Conservation (phyloP, 352 stramenopile species). For the Pelagophyceae sp. region DNA sequence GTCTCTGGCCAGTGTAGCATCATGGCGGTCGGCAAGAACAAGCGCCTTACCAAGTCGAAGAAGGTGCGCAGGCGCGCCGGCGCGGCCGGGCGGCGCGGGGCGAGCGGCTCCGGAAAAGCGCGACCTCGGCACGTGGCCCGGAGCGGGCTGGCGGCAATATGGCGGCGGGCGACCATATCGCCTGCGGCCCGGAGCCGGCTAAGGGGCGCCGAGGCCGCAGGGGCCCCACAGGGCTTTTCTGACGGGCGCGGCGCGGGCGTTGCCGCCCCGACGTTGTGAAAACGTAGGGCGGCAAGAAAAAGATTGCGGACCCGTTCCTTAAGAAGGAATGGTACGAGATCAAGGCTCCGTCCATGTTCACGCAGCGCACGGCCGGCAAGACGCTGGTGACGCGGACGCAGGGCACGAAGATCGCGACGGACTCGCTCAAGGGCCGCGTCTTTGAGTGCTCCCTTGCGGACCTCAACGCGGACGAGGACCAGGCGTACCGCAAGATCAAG, state of each 20-base stretch:
- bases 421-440: constrained; percentile 94
- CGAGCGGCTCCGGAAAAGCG: no score
- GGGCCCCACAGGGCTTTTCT: no score
- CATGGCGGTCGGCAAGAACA: constrained; percentile 54
- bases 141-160: no score
- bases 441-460: constrained; percentile 97
- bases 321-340: constrained; percentile 98
- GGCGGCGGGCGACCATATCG: no score
- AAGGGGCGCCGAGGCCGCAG: no score
- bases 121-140: no score
- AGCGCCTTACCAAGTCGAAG: constrained; percentile 53
- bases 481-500: constrained; percentile 96
- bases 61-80: no score
- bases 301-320: constrained; percentile 92
- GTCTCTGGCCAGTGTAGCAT: no score
- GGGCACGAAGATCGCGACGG: constrained; percentile 92
- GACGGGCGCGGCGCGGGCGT: not conserved
- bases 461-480: constrained; percentile 91
- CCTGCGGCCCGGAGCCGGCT: no score
- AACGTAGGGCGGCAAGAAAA: constrained; percentile 59
- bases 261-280: not conserved
- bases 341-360: constrained; percentile 96
- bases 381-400: constrained; percentile 96
- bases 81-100: no score
- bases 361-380: constrained; percentile 90